Base-by-base conservation (phyloP, 108 stramenopile species). In the Nitzschia palea region DNA sequence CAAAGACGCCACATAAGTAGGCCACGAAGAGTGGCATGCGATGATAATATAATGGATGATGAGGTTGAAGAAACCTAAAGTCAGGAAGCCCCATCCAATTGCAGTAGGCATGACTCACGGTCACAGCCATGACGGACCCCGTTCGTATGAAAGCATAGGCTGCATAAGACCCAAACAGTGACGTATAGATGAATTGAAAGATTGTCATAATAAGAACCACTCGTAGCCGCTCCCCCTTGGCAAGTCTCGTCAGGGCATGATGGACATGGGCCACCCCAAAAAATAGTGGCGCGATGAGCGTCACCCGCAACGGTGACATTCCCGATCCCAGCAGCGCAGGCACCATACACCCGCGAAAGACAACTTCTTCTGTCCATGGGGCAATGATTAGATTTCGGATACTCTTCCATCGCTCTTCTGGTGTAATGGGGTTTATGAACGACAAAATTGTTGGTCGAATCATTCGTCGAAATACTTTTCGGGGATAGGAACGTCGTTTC, bases 221-320 rank as follows among this genome's bases (percentile, higher is more conserved):
- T 42, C 44, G 25, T 44, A 65, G 29, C 9, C 55, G 34, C 31
- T 75, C 68, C 23, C 76, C 76, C 28, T 74, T 28, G 23, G 56
- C 59, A 18, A 64, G 65, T 35, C 67, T 66, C 27, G 55, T 45
- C 10, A 73, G 33, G 23, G 85, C 84, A 70, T 91, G 93, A 53
- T 94, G 93, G 6, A 85, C 34, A 74, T 94, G 93, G 1, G 93
- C 93, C 8, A 82, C 45, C 9, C 93, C 93, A 72, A 94, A 94
- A 62, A 90, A 94, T 26, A 89, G 53, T 35, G 93, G 93, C 23
- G 85, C 82, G 6, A 86, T 72, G 67, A 77, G 74, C 1, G 63
- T 8, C 25, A 68, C 69, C 20, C 10, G 30, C 15, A 32, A 12
- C 18, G 51, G 4, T 8, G 62, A 60, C 58, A 78, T 55, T 51